phyloP scores from a whole-genome alignment of 345 rosid genomes.

The Jatropha curcas region DNA sequence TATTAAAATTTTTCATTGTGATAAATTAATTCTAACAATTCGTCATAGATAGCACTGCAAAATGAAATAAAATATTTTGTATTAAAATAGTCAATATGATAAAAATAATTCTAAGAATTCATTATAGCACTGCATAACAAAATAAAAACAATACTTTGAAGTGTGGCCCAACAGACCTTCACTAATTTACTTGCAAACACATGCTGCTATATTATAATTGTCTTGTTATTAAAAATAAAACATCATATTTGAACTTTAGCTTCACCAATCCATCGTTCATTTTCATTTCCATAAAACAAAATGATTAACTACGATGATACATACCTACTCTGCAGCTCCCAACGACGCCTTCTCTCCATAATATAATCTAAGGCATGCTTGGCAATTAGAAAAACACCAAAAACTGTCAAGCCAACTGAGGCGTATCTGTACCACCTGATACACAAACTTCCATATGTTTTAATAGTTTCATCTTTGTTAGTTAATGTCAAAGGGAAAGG shows the following conservation, averaged over 20 bases:
- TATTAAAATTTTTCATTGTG: not conserved
- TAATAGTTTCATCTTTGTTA: not conserved
- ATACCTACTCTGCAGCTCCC: conserved; percentile 57
- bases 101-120: not conserved
- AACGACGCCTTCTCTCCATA: conserved; percentile 57
- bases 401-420: conserved; percentile 60
- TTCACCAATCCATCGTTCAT: not conserved
- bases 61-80: not conserved
- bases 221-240: not conserved
- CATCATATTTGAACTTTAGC: not conserved
- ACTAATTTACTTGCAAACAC: not conserved
- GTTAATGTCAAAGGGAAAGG: not conserved
- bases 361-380: conserved; percentile 52
- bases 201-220: not conserved
- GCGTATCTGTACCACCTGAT: conserved; percentile 75
- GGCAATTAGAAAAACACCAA: conserved; percentile 67
- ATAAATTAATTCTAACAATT: not conserved
- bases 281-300: not conserved
- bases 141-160: not conserved
- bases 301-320: not conserved
- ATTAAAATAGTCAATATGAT: no score
- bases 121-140: not conserved
- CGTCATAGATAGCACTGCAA: not conserved
- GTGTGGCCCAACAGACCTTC: not conserved
- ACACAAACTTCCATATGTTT: conserved; percentile 15